phyloP scores from a whole-genome alignment of 495 filamentous ascomycete species.

The Aspergillus carlsbadensis region DNA sequence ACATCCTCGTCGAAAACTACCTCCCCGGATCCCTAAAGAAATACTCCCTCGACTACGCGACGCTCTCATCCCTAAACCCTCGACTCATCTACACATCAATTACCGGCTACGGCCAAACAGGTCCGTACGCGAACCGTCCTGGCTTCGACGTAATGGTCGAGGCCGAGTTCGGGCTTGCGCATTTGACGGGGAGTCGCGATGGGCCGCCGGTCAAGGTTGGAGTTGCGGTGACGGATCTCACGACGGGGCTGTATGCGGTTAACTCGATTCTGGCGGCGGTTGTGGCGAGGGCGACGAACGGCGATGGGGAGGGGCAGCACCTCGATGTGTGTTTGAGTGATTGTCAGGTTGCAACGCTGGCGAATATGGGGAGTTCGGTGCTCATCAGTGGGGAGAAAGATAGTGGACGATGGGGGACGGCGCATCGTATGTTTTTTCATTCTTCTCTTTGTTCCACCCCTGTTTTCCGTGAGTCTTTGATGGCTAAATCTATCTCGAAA shows the following conservation, averaged over 20 bases:
- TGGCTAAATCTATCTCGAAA: neutral
- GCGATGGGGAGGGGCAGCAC: conserved; percentile 81
- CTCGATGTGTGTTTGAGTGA: conserved; percentile 91
- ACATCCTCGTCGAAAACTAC: conserved; percentile 96
- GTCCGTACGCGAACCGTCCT: conserved; percentile 82
- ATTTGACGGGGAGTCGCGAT: conserved; percentile 85
- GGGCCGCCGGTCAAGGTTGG: conserved; percentile 96
- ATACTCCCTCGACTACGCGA: conserved; percentile 83
- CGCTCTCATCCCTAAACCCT: conserved; percentile 76
- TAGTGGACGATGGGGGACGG: conserved; percentile 88
- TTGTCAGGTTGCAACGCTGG: conserved; percentile 88
- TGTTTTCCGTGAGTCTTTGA: too few relatives aligned
- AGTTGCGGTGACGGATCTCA: conserved; percentile 93
- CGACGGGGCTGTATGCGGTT: conserved; percentile 89
- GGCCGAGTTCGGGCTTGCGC: conserved; percentile 96
- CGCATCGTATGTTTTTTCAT: conserved; percentile 68
- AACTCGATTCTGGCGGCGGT: conserved; percentile 95
- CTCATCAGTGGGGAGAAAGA: conserved; percentile 87
- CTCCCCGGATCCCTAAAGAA: conserved; percentile 84
- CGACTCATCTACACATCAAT: conserved; percentile 65
- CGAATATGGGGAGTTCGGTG: conserved; percentile 89
- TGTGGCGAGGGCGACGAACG: conserved; percentile 44
- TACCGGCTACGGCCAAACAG: conserved; percentile 84
- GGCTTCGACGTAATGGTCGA: conserved; percentile 99
- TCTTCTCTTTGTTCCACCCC: neutral